Evolutionary conservation across 345 rosid species (phyloP).

Genomic region (Physaria fendleri): DNA sequence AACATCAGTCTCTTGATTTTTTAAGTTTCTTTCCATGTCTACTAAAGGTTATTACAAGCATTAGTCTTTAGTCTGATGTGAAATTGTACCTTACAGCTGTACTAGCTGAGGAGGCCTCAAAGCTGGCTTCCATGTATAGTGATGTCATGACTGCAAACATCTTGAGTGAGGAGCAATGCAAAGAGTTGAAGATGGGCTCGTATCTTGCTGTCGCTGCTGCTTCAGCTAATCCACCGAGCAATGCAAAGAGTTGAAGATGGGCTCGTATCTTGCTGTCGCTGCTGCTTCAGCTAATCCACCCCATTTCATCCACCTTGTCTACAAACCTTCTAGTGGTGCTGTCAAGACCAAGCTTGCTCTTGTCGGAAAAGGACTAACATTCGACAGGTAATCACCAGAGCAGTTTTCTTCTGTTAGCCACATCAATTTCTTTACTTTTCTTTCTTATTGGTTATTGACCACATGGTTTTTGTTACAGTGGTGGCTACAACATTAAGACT

Average conservation of each 20-base stretch:
- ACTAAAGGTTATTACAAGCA: background rate
- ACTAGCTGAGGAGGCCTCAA: constrained; percentile 83
- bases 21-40: background rate
- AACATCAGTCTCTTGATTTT: background rate
- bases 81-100: constrained; percentile 53
- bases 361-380: constrained; percentile 90
- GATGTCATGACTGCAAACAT: constrained; percentile 81
- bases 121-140: constrained; percentile 63
- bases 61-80: background rate
- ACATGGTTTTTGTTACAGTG: constrained; percentile 38
- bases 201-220: too few relatives aligned
- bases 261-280: too few relatives aligned
- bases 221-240: too few relatives aligned
- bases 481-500: constrained; percentile 96
- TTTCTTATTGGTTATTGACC: background rate
- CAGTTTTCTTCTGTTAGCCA: background rate
- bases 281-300: constrained; percentile 91
- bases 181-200: too few relatives aligned
- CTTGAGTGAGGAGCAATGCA: constrained; percentile 63
- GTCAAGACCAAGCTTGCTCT: constrained; percentile 74
- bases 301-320: constrained; percentile 77
- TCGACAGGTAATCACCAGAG: constrained; percentile 70
- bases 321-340: constrained; percentile 69
- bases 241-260: constrained; percentile 96
- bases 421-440: background rate